Evolutionary conservation across 2,329 filamentous ascomycete species (phyloP), one percentile per base, ranked within the genome.

Genomic region (Gaeumannomyces sp.): DNA sequence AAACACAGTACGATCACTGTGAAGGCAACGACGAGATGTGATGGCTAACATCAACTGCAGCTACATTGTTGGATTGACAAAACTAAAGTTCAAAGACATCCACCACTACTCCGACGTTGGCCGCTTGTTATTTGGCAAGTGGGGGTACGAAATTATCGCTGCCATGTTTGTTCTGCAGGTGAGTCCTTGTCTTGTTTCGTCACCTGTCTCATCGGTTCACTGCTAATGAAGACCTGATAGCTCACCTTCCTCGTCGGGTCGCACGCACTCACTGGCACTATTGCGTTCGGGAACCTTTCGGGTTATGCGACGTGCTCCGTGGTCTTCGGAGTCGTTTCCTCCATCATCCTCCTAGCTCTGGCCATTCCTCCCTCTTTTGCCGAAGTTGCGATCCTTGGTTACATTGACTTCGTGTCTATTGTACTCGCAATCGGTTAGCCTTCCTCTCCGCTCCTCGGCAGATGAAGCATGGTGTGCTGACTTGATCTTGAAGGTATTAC

Each of bases 191-290:
- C n/a, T n/a, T n/a, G n/a, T n/a, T n/a, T n/a, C n/a, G n/a, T n/a
- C n/a, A n/a, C n/a, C n/a, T n/a, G n/a, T n/a, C n/a, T n/a, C n/a
- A n/a, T n/a, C n/a, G n/a, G n/a, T n/a, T n/a, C n/a, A n/a, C n/a
- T n/a, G n/a, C n/a, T n/a, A n/a, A n/a, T n/a, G n/a, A n/a, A n/a
- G n/a, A n/a, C n/a, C n/a, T n/a, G n/a, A n/a, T n/a, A n/a, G n/a
- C 78, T 91, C 56, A 76, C 89, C 64, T 90, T 92, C 76, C 83
- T 90, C 69, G 87, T 89, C 75, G 87, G 84, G 45, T 89, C 87
- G n/a, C 90, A 92, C 75, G 80, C 89, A 63, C 77, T 91, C 67
- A 90, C 88, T 0, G 90, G 90, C 68, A 83, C 82, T 38, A 88
- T 91, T 70, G 88, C 88, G 69, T 84, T 91, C 75, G 87, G 87